A percentile compares a stretch with the other conserved stretches of the same genome.
These are phyloP conservation scores for Pascua guehoae DNA, from an alignment of 1,284 basidiomycete genomes.

Conservation along the genomic window DNA sequence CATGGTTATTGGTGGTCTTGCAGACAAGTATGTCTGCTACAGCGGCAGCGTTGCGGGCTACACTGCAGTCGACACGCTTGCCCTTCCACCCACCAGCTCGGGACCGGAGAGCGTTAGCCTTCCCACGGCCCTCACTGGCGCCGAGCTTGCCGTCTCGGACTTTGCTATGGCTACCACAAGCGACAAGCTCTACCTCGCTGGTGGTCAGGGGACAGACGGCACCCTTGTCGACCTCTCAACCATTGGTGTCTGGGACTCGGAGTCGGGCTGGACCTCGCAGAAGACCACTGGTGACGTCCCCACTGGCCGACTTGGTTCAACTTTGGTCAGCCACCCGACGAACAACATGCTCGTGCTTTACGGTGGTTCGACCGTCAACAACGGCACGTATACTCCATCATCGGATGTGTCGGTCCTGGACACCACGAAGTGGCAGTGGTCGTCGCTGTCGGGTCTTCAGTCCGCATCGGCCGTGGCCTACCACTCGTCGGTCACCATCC, in stretches of 20 bases:
- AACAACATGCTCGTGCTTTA: slow-evolving; percentile 41
- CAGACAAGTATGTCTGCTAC: slow-evolving; percentile 43
- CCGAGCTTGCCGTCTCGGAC: slow-evolving; percentile 42
- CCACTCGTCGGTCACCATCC: slow-evolving; percentile 47
- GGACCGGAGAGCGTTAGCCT: slow-evolving; percentile 25
- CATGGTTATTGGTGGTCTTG: slow-evolving; percentile 44
- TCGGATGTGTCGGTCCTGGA: slow-evolving; percentile 41
- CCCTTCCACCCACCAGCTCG: slow-evolving; percentile 28
- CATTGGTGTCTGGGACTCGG: slow-evolving; percentile 38
- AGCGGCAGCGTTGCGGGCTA: slow-evolving; percentile 34
- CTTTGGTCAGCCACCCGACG: slow-evolving; percentile 44
- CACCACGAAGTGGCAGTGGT: slow-evolving; percentile 45
- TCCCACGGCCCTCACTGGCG: slow-evolving; percentile 33
- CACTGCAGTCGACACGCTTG: slow-evolving; percentile 35
- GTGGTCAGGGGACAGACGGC: slow-evolving; percentile 41
- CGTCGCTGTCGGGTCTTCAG: slow-evolving; percentile 41
- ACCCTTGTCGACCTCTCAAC: slow-evolving; percentile 31
- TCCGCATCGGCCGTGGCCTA: slow-evolving; percentile 38
- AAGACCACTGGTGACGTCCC: slow-evolving; percentile 40
- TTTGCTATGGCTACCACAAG: slow-evolving; percentile 37
- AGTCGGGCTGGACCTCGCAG: slow-evolving; percentile 38
- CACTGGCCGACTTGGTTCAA: slow-evolving; percentile 40
- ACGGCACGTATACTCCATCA: slow-evolving; percentile 24
- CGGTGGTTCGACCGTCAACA: slow-evolving; percentile 34
- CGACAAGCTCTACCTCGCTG: slow-evolving; percentile 35